phyloP scores from a whole-genome alignment of 805 yeast species.

The Jamesozyma jinghongensis region DNA sequence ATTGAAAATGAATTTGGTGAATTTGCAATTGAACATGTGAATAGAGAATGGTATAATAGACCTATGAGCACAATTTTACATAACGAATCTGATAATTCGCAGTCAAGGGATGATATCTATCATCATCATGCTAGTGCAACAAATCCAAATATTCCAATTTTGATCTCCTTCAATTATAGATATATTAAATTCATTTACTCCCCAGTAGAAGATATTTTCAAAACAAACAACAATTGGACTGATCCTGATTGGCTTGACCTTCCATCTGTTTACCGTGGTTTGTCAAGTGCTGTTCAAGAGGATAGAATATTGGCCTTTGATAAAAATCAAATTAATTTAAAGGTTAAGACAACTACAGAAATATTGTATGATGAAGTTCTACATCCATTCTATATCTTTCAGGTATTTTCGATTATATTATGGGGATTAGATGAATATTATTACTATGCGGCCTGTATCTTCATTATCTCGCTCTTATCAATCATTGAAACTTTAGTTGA shows the following conservation, averaged over 20 bases:
- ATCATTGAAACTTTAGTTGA: slow-evolving; percentile 77
- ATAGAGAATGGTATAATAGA: slow-evolving; percentile 56
- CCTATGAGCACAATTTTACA: slow-evolving; percentile 59
- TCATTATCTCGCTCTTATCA: slow-evolving; percentile 74
- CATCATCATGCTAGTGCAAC: slow-evolving; percentile 21
- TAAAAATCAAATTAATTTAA: slow-evolving; percentile 61
- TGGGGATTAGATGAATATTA: slow-evolving; percentile 92
- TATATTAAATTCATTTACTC: slow-evolving; percentile 75
- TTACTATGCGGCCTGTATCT: slow-evolving; percentile 89
- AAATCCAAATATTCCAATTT: slow-evolving; percentile 46
- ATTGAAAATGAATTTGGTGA: slow-evolving; percentile 93
- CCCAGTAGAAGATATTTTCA: slow-evolving; percentile 80
- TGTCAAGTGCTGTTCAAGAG: slow-evolving; percentile 57
- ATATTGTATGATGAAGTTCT: slow-evolving; percentile 77
- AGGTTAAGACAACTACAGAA: slow-evolving; percentile 56
- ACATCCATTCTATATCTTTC: slow-evolving; percentile 94
- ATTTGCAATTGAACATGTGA: slow-evolving; percentile 49
- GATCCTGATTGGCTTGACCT: slow-evolving; percentile 68
- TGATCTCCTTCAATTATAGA: slow-evolving; percentile 70
- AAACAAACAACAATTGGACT: slow-evolving; percentile 79
- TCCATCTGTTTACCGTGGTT: slow-evolving; percentile 49
- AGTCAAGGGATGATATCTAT: slow-evolving; percentile 7
- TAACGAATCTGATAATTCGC: slow-evolving; percentile 16
- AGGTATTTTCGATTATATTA: slow-evolving; percentile 78
- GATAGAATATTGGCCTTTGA: slow-evolving; percentile 73